phyloP scores from a whole-genome alignment of 306 rosid species.

The Abrus pulchellus region DNA sequence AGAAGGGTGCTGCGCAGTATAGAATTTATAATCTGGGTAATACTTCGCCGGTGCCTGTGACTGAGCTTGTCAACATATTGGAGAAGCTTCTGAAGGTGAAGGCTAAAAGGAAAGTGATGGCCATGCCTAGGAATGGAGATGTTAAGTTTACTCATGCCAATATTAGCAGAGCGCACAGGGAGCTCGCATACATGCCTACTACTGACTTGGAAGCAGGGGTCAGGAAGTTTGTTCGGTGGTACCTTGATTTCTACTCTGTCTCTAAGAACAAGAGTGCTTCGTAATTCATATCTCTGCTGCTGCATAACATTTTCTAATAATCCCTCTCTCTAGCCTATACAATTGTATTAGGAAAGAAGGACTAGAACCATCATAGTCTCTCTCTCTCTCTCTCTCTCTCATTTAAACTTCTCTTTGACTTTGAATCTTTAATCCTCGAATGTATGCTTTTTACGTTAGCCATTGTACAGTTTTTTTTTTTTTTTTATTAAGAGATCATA shows the following conservation, averaged over 20 bases:
- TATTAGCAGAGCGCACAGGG: conserved; percentile 47
- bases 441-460: conserved; percentile 52
- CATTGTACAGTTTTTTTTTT: conserved; percentile 65
- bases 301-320: background rate
- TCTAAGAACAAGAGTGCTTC: conserved; percentile 57
- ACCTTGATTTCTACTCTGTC: conserved; percentile 40
- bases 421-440: conserved; percentile 38
- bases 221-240: conserved; percentile 58
- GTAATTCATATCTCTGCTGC: conserved; percentile 53
- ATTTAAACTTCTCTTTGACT: background rate
- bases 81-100: conserved; percentile 53
- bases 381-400: background rate
- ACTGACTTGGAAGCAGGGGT: conserved; percentile 56
- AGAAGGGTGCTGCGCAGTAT: conserved; percentile 43
- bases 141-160: conserved; percentile 56
- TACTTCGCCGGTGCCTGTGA: conserved; percentile 49
- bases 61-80: conserved; percentile 49
- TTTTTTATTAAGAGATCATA: background rate
- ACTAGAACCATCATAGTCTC: too few relatives aligned
- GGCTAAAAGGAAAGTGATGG: conserved; percentile 44
- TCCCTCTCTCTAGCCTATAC: background rate
- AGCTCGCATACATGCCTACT: conserved; percentile 55
- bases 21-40: conserved; percentile 54
- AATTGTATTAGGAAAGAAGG: too few relatives aligned
- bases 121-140: conserved; percentile 52